Conservation (phyloP, 2,329 filamentous ascomycete species). For the Mycosphaerella arachidis region DNA sequence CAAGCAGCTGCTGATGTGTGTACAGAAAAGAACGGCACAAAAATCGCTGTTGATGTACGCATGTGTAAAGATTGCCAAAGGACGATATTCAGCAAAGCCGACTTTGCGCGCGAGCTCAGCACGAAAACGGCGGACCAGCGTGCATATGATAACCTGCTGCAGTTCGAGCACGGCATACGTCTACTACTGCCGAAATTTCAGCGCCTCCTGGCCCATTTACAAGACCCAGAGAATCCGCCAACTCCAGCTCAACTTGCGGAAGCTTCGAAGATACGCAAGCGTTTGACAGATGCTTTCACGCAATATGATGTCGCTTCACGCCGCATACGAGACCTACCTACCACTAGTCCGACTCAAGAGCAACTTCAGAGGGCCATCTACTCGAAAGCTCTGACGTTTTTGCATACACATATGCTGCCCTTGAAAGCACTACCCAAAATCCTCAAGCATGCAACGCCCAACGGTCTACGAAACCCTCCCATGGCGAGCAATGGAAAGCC, state of each 20-base stretch:
- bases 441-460: slow-evolving; percentile 52
- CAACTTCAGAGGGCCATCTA: slow-evolving; percentile 78
- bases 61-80: slow-evolving; percentile 87
- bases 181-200: slow-evolving; percentile 81
- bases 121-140: slow-evolving; percentile 70
- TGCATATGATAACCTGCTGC: slow-evolving; percentile 75
- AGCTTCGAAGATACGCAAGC: slow-evolving; percentile 82
- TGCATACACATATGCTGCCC: slow-evolving; percentile 87
- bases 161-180: slow-evolving; percentile 84
- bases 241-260: slow-evolving; percentile 70
- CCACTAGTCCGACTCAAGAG: slow-evolving; percentile 66
- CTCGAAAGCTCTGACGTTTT: slow-evolving; percentile 72
- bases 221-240: slow-evolving; percentile 64
- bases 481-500: slow-evolving; percentile 28
- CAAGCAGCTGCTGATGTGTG: slow-evolving; percentile 30
- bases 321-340: slow-evolving; percentile 73
- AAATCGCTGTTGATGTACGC: slow-evolving; percentile 72
- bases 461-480: slow-evolving; percentile 35
- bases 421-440: slow-evolving; percentile 54
- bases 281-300: slow-evolving; percentile 80
- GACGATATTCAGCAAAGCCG: slow-evolving; percentile 66
- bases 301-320: slow-evolving; percentile 82
- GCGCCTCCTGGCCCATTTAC: slow-evolving; percentile 65
- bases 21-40: slow-evolving; percentile 43
- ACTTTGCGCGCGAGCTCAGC: slow-evolving; percentile 68